Percentiles rank a stretch among this genome's conserved stretches.
Conservation (phyloP, 805 yeast genomes). For the Kuraishia molischiana region DNA sequence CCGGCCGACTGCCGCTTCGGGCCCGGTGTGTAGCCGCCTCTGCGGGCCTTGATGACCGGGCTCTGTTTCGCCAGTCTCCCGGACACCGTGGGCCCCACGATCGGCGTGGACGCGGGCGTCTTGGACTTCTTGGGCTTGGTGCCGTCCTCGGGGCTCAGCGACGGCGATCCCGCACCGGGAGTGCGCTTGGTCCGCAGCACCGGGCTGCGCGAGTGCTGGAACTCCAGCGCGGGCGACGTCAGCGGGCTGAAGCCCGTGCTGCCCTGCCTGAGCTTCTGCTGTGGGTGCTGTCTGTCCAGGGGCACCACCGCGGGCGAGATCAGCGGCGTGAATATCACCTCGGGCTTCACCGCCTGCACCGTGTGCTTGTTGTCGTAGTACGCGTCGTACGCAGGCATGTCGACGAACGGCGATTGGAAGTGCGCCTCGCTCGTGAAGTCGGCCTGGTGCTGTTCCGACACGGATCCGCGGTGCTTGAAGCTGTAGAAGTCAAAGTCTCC, state of each 20-base stretch:
- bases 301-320: constrained; percentile 73
- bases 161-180: constrained; percentile 1
- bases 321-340: constrained; percentile 52
- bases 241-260: constrained; percentile 31
- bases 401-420: neutral
- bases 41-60: constrained; percentile 24
- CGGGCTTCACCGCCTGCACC: neutral
- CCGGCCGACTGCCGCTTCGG: neutral
- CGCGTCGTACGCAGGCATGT: neutral
- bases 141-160: neutral
- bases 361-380: neutral
- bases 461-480: neutral
- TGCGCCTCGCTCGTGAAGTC: neutral
- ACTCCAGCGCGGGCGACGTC: constrained; percentile 62
- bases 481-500: neutral
- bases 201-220: constrained; percentile 20
- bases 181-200: constrained; percentile 11
- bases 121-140: constrained; percentile 21
- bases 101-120: constrained; percentile 29
- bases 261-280: constrained; percentile 4
- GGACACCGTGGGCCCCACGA: constrained; percentile 24
- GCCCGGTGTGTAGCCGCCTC: constrained; percentile 6
- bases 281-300: constrained; percentile 23
- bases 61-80: constrained; percentile 24
- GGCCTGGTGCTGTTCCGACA: neutral